These are phyloP conservation scores for Trametes hirsuta DNA, from an alignment of 1,284 basidiomycete species.

Conservation along the genomic window DNA sequence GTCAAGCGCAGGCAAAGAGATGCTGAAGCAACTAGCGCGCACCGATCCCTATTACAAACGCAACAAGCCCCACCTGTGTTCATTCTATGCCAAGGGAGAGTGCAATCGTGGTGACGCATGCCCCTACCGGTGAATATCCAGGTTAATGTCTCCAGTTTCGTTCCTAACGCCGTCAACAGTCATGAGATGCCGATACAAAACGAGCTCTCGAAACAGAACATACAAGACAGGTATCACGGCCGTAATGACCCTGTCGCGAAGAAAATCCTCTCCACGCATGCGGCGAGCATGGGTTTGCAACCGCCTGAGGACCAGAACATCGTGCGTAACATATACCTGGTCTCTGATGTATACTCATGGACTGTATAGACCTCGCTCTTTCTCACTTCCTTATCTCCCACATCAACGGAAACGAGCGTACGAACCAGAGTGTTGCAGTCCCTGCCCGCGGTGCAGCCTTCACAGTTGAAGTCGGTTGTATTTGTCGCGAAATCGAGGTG, in stretches of 20 bases:
- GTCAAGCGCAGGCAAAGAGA: conserved; percentile 87
- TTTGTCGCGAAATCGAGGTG: conserved; percentile 83
- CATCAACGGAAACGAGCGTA: conserved; percentile 77
- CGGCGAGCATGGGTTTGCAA: conserved; percentile 79
- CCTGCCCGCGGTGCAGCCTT: conserved; percentile 69
- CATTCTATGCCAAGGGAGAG: conserved; percentile 95
- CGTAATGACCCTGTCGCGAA: conserved; percentile 88
- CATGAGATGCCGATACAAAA: conserved; percentile 90
- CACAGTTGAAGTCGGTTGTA: conserved; percentile 81
- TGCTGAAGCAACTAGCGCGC: conserved; percentile 92
- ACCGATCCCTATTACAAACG: conserved; percentile 97
- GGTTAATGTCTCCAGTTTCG: too few species aligned
- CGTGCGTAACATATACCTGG: conserved; percentile 51
- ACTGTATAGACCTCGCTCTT: conserved; percentile 83
- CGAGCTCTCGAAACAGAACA: conserved; percentile 87
- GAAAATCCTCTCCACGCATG: conserved; percentile 80
- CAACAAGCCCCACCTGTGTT: conserved; percentile 92
- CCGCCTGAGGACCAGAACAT: conserved; percentile 89
- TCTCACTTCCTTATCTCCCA: conserved; percentile 80
- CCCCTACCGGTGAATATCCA: conserved; percentile 72
- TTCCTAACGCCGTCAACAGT: conserved; percentile 38
- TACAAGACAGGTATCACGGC: conserved; percentile 92
- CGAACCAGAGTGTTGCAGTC: conserved; percentile 77
- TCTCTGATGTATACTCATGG: conserved; percentile 10
- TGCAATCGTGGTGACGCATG: conserved; percentile 92